Percentiles rank a stretch among this genome's conserved stretches.
These are phyloP conservation scores for Anthracocystis setariae DNA, from an alignment of 1,284 basidiomycete genomes.

Conservation along the genomic window DNA sequence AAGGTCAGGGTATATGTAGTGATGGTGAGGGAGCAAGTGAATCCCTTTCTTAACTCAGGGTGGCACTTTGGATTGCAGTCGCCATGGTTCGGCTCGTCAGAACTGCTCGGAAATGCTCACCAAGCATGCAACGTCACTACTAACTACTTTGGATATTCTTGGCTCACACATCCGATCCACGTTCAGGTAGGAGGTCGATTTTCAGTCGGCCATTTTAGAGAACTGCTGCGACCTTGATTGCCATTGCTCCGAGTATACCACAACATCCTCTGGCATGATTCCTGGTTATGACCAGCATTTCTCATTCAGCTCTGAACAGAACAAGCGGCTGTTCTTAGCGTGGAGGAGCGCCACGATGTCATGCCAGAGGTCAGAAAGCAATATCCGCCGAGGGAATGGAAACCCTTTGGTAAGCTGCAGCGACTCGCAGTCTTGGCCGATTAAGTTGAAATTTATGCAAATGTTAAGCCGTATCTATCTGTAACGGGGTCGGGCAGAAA, in stretches of 20 bases:
- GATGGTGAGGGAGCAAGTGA: slow-evolving; percentile 1
- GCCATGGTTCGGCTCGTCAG: neutral
- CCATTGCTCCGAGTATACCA: too few relatives aligned
- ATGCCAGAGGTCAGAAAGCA: neutral
- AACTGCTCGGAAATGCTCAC: slow-evolving; percentile 7
- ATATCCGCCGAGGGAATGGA: neutral
- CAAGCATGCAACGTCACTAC: slow-evolving; percentile 17
- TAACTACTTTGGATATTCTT: slow-evolving; percentile 8
- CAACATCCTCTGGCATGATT: too few relatives aligned
- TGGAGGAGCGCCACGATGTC: too few relatives aligned
- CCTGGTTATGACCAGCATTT: too few relatives aligned
- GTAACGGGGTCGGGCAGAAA: neutral
- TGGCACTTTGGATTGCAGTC: neutral
- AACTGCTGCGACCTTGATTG: too few relatives aligned
- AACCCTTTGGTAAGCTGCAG: slow-evolving; percentile 34
- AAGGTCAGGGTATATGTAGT: slow-evolving; percentile 9
- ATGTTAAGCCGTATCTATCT: too few relatives aligned
- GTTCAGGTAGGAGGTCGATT: slow-evolving; percentile 3
- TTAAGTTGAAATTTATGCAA: too few relatives aligned
- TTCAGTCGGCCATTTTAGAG: too few relatives aligned
- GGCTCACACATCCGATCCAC: neutral
- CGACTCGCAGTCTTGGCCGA: too few relatives aligned
- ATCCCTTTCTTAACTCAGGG: slow-evolving; percentile 15
- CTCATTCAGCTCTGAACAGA: too few relatives aligned
- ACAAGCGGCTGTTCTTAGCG: too few relatives aligned